phyloP scores from a whole-genome alignment of 345 rosid species.

The Moricandia moricandioides region DNA sequence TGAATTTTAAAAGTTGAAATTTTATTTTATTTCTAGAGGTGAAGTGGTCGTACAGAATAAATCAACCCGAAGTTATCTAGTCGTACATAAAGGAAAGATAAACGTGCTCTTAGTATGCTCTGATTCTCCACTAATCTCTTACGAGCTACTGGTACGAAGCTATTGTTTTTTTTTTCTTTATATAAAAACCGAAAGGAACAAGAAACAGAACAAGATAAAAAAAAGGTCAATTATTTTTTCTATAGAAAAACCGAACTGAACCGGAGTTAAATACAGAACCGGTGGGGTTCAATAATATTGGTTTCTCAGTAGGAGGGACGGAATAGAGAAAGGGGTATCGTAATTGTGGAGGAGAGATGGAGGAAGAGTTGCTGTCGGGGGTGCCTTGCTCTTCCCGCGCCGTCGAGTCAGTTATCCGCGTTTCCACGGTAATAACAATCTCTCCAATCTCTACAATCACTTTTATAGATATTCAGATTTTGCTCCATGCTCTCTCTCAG shows the following conservation, averaged over 20 bases:
- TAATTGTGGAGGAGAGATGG: constrained; percentile 41
- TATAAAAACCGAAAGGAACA: no score
- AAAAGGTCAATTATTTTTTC: not conserved
- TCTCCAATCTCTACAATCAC: not conserved
- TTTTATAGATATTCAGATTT: not conserved
- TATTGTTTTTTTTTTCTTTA: no score
- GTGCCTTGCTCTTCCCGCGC: constrained; percentile 81
- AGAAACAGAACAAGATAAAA: not conserved
- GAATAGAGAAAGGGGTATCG: not conserved
- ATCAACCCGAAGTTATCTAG: no score
- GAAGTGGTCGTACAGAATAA: no score
- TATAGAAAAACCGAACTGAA: not conserved
- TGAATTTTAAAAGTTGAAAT: no score
- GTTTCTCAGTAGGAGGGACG: not conserved
- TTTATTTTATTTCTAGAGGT: no score
- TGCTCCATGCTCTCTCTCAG: constrained; percentile 34
- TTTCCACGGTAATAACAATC: constrained; percentile 47
- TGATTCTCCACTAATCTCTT: no score
- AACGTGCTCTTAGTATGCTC: no score
- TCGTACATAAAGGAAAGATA: no score
- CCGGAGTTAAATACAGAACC: constrained; percentile 5
- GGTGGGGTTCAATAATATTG: not conserved
- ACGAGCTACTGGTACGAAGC: no score
- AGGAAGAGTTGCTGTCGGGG: constrained; percentile 46
- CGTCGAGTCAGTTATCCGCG: constrained; percentile 60